These are phyloP conservation scores for Malus sieversii DNA, from an alignment of 306 rosid species.

Conservation along the genomic window DNA sequence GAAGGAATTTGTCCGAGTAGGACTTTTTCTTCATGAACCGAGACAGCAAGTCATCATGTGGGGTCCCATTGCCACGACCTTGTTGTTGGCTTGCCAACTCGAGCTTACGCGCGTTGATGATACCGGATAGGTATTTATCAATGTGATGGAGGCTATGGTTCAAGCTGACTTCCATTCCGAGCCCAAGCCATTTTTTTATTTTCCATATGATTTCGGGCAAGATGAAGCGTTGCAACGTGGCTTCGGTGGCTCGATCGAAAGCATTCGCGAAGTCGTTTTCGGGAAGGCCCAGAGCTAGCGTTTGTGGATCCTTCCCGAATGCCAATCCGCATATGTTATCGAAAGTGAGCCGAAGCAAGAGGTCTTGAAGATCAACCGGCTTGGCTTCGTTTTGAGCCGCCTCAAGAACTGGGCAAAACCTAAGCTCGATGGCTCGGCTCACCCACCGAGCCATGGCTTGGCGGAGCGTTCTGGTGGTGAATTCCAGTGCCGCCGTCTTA, in stretches of 20 bases:
- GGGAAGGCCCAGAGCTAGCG: slow-evolving; percentile 34
- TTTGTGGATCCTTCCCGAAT: slow-evolving; percentile 73
- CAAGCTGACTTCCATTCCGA: slow-evolving; percentile 60
- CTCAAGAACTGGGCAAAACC: slow-evolving; percentile 64
- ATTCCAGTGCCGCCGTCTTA: slow-evolving; percentile 82
- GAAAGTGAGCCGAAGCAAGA: slow-evolving; percentile 76
- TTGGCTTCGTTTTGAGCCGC: slow-evolving; percentile 29
- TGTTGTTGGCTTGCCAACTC: slow-evolving; percentile 31
- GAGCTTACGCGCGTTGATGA: slow-evolving; percentile 53
- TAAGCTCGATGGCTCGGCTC: slow-evolving; percentile 61
- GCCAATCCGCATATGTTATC: slow-evolving; percentile 92
- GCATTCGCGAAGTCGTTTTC: slow-evolving; percentile 42
- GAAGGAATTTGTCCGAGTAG: slow-evolving; percentile 62
- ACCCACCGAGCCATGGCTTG: slow-evolving; percentile 99
- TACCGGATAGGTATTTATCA: slow-evolving; percentile 37
- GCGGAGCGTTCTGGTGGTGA: slow-evolving; percentile 83
- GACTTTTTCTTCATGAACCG: slow-evolving; percentile 80
- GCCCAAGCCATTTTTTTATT: slow-evolving; percentile 41
- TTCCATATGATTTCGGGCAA: slow-evolving; percentile 42
- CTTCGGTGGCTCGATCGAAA: slow-evolving; percentile 47
- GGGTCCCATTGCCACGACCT: slow-evolving; percentile 4
- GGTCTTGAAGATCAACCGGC: slow-evolving; percentile 74
- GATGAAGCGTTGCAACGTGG: slow-evolving; percentile 41
- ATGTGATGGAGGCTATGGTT: slow-evolving; percentile 44
- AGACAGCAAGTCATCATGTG: slow-evolving; percentile 64